These are phyloP conservation scores for Achaetomium macrosporum DNA, from an alignment of 2,329 filamentous ascomycete genomes.

Conservation along the genomic window DNA sequence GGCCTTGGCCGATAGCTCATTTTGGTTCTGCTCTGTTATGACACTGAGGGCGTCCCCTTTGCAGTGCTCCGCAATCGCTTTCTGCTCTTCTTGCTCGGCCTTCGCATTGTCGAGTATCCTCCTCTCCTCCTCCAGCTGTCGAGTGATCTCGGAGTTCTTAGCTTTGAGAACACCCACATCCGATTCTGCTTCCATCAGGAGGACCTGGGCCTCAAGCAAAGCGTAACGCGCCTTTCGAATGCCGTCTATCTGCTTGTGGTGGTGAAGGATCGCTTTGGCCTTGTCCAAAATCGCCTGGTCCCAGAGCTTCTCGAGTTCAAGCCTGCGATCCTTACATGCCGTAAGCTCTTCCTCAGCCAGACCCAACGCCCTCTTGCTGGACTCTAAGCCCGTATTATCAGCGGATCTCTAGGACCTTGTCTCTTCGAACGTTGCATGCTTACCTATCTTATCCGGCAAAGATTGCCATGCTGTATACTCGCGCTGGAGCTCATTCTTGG, in stretches of 20 bases:
- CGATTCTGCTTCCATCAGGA: constrained; percentile 73
- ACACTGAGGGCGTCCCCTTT: constrained; percentile 36
- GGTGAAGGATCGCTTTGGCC: constrained; percentile 46
- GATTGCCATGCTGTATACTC: constrained; percentile 59
- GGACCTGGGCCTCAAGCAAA: constrained; percentile 63
- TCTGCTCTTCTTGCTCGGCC: constrained; percentile 36
- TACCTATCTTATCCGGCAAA: constrained; percentile 67
- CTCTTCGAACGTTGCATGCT: constrained; percentile 24
- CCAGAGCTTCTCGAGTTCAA: constrained; percentile 33
- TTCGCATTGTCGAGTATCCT: constrained; percentile 34
- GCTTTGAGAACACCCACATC: constrained; percentile 65
- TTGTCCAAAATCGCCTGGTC: constrained; percentile 53
- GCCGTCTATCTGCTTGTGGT: constrained; percentile 54
- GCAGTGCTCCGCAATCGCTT: constrained; percentile 33
- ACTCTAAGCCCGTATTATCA: constrained; percentile 21
- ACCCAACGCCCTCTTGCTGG: constrained; percentile 33
- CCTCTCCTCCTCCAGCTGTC: constrained; percentile 43
- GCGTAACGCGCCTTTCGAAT: constrained; percentile 58
- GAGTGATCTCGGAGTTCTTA: constrained; percentile 56
- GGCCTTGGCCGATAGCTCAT: constrained; percentile 40
- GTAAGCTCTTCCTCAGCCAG: constrained; percentile 28
- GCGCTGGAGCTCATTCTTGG: constrained; percentile 64
- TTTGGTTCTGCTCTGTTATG: constrained; percentile 35
- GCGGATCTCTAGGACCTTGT: too few relatives aligned
- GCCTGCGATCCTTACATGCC: constrained; percentile 26